Conservation (phyloP, 768 basidiomycete genomes). For the Termitomyces sp. region DNA sequence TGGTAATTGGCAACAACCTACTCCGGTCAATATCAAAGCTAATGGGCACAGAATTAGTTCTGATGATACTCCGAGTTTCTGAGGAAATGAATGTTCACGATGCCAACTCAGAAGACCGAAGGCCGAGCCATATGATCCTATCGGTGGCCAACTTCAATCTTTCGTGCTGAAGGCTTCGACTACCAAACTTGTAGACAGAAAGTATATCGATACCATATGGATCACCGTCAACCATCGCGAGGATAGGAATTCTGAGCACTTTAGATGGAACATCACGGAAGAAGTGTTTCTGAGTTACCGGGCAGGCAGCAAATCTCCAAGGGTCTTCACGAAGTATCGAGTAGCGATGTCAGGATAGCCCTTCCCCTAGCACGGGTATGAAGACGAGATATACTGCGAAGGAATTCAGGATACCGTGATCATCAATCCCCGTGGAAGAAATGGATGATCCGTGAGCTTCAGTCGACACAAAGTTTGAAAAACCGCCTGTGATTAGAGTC, state of each 20-base stretch:
- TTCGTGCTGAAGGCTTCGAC: constrained; percentile 66
- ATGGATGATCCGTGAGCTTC: constrained; percentile 41
- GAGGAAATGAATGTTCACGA: constrained; percentile 35
- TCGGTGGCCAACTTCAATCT: constrained; percentile 58
- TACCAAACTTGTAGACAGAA: constrained; percentile 83
- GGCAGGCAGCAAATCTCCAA: constrained; percentile 60
- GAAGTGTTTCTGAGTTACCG: constrained; percentile 36
- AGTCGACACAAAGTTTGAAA: constrained; percentile 80
- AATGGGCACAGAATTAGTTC: neutral
- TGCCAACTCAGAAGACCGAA: constrained; percentile 63
- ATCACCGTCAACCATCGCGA: constrained; percentile 85
- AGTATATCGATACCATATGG: constrained; percentile 92
- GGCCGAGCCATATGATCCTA: constrained; percentile 76
- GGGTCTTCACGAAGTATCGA: constrained; percentile 70
- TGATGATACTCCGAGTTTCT: neutral
- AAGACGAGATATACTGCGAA: neutral
- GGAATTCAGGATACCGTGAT: constrained; percentile 54
- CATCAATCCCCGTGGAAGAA: constrained; percentile 58
- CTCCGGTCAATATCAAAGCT: constrained; percentile 62
- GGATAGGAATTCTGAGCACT: constrained; percentile 60
- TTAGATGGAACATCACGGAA: neutral
- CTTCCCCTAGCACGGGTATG: constrained; percentile 62
- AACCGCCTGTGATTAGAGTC: constrained; percentile 62
- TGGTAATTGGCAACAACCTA: constrained; percentile 61
- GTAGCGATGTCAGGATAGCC: constrained; percentile 96